These are phyloP conservation scores for Starmerella sp. DNA, from an alignment of 805 yeast genomes.

Conservation along the genomic window DNA sequence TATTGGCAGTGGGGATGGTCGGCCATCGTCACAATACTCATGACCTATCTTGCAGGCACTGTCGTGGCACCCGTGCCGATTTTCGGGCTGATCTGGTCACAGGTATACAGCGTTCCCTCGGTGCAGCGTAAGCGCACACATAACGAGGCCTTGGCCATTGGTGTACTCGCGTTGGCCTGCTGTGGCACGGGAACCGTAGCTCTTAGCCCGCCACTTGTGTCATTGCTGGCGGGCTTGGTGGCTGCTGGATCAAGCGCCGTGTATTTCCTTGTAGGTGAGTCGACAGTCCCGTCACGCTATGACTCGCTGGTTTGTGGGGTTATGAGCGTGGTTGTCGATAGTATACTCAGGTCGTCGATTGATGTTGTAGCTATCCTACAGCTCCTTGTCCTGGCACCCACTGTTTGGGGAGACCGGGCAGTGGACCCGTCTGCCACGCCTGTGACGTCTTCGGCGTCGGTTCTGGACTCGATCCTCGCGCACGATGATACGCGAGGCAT, in stretches of 20 bases:
- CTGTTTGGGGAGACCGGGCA: background rate
- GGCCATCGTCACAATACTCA: background rate
- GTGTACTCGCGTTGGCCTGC: background rate
- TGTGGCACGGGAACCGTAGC: background rate
- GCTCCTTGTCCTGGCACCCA: constrained; percentile 4
- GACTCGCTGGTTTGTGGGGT: constrained; percentile 8
- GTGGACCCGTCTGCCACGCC: background rate
- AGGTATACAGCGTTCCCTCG: background rate
- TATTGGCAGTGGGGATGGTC: constrained; percentile 4
- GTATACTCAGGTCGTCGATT: constrained; percentile 1
- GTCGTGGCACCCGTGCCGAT: background rate
- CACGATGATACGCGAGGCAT: constrained; percentile 75
- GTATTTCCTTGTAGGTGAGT: constrained; percentile 11
- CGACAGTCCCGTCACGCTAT: constrained; percentile 2
- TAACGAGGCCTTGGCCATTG: background rate
- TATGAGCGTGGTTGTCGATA: constrained; percentile 7
- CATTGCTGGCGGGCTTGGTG: constrained; percentile 2
- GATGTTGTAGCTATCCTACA: background rate
- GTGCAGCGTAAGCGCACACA: background rate
- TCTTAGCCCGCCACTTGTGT: background rate
- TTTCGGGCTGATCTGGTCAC: constrained; percentile 7
- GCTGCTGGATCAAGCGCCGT: constrained; percentile 9
- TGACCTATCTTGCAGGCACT: background rate
- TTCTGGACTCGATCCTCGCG: constrained; percentile 32
- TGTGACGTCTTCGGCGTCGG: constrained; percentile 17